Percentiles rank a stretch among this genome's conserved stretches.
phyloP scores from a whole-genome alignment of 352 stramenopile species.

The Elongisporangium undulatum region DNA sequence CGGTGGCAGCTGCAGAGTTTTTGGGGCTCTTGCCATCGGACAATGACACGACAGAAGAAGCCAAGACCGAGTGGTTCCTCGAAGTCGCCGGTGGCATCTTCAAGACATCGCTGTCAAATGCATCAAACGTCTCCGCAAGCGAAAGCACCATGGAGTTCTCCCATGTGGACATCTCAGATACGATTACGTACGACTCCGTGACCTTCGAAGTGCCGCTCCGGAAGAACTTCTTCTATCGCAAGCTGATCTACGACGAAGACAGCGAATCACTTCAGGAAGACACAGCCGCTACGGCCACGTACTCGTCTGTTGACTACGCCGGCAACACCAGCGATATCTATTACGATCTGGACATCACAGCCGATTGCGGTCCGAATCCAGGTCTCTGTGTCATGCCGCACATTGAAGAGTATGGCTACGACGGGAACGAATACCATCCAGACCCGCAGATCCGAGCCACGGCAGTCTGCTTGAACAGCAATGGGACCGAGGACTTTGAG shows the following conservation, averaged over 20 bases:
- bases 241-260: neutral
- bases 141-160: neutral
- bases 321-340: neutral
- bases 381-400: neutral
- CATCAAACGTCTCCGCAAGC: neutral
- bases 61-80: neutral
- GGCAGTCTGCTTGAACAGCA: slow-evolving; percentile 21
- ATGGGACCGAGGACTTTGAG: slow-evolving; percentile 23
- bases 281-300: neutral
- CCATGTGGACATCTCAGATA: neutral
- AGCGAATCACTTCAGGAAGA: neutral
- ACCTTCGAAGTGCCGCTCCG: neutral
- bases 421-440: neutral
- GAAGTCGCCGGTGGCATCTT: neutral
- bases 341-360: neutral
- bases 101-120: neutral
- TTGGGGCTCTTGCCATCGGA: neutral
- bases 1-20: neutral
- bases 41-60: neutral
- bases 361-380: neutral
- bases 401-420: neutral
- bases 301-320: slow-evolving; percentile 2
- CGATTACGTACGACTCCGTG: neutral
- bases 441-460: slow-evolving; percentile 33
- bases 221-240: neutral